Base-by-base conservation (phyloP, 2,329 filamentous ascomycete species). In the Aspergillus uvarum region DNA sequence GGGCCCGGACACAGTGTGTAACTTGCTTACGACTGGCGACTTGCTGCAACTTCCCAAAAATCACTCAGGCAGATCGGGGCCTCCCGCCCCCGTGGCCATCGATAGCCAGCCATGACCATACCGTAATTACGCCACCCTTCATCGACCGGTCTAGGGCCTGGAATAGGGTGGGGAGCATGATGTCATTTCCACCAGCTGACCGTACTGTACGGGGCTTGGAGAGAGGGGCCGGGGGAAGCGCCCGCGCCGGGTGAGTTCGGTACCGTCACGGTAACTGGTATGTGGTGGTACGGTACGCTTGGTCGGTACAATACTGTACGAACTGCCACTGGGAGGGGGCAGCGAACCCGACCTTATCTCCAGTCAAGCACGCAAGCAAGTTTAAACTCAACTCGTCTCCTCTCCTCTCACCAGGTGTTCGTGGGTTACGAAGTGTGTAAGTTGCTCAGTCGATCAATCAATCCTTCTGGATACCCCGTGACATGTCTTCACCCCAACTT, bases 71-170 rank as follows among this genome's bases (percentile, higher is more conserved):
- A 56, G 56, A 60, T 63, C 48, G 32, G 60, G 52, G 52, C 29
- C 53, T 56, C 50, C 29, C 47, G 58, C 61, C 61, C 59, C 51
- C 51, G 57, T 56, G 21, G 59, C 47, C 54, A 51, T 44, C 38
- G 38, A 16, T 44, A 44, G 38, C 38, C 38, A 44, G 14, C 14
- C 14, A n/a, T 66, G 54, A 62, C 57, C 51, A 57, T 62, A 64
- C 59, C 29, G 62, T 62, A 62, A 44, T 56, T 59, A 51, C 61
- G 51, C 44, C 58, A 54, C 49, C 47, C 47, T 24, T 19, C 56
- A 70, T 72, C 58, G 70, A 71, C 69, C 69, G 70, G 69, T 72
- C 70, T 72, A 70, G 67, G 63, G 62, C 66, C 58, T 64, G 38
- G 54, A n/a, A 19, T 1, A 19, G 16, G 19, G 26, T 66, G 68